Base-by-base conservation (phyloP, 306 rosid genomes). In the Prunus campanulata region DNA sequence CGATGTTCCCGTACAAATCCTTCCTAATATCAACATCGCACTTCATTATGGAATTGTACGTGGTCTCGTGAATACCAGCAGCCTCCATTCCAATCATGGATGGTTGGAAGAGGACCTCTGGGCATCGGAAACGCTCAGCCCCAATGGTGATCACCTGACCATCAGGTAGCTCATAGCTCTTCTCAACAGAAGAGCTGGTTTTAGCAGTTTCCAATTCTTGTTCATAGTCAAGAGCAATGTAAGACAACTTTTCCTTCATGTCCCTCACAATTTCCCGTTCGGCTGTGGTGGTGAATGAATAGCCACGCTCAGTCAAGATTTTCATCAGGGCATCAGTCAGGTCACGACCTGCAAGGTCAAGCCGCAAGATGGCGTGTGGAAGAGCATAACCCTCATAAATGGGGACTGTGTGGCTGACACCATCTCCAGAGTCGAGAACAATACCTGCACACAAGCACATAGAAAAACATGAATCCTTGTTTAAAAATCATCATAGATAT, bases 261-360 rank as follows among this genome's bases (percentile, higher is more conserved):
- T 90, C 96, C 75, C 96, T 86, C 86, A 90, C 96, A 74, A 90
- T 90, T 88, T 90, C 96, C 1, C 96, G 96, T 84, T 91, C 96
- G 0, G 96, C 96, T 20, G 93, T 76, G 51, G 93, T 91, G 71
- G 93, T 91, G 84, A 91, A 91, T 68, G 96, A 83, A 83, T 91
- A 91, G 1, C 96, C 96, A 56, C 96, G 91, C 88, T 91, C 96
- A 0, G 96, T 91, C 85, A 91, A 84, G 75, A 91, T 91, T 77
- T 91, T 91, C 96, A 91, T 91, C 59, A 91, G 81, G 70, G 90
- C 93, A 75, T 91, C 96, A 1, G 96, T 91, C 62, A 91, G 86
- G 80, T 91, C 96, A 66, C 96, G 96, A 47, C 96, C 93, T 52
- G 93, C 93, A 85, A 91, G 90, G 75, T 91, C 96, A 77, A 91